Evolutionary conservation across 1,284 basidiomycete genomes (phyloP), one percentile per base, ranked within the genome.

Genomic region (Rugosomyces carneus): DNA sequence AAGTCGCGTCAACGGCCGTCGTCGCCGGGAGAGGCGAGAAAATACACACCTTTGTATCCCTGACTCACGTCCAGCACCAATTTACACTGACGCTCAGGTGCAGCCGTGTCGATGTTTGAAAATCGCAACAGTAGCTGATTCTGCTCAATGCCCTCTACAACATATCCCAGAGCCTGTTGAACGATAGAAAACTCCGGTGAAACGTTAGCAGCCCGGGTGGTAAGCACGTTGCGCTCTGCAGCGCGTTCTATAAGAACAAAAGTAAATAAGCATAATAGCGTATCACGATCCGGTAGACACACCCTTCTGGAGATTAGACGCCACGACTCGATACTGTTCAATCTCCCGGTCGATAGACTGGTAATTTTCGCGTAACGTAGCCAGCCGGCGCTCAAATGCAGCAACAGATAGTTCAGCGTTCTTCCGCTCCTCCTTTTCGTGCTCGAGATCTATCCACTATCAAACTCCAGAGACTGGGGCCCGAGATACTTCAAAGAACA

Each of bases 61-160:
- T 67, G 63, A 7, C 66, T 79, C 13, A 90, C 70, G 57, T 94
- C 89, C 20, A 93, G 61, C 0, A 92, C 81, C 47, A 93, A 71
- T 44, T 75, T 83, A 52, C 82, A 89, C 55, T 91, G 87, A 24
- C 76, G 71, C 11, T 74, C 67, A 2, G 70, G 69, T 45, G 84
- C 75, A 0, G 66, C 55, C 1, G 74, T 68, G 57, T 89, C 84
- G 35, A 93, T 63, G 44, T 79, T 67, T 2, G 75, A 76, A 64
- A 91, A 92, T 3, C 81, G 77, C 41, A 93, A 67, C 38, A 91
- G 71, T 9, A 93, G 70, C 41, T 80, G 77, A 58, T 89, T 82
- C 36, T 69, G 70, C 53, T 81, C 80, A 19, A 92, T 77, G 23
- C 89, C 89, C 60, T 91, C 84, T 11, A 93, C 73, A 13, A 71